Conservation (phyloP, 352 stramenopile species). For the Thalassiosira hispida region DNA sequence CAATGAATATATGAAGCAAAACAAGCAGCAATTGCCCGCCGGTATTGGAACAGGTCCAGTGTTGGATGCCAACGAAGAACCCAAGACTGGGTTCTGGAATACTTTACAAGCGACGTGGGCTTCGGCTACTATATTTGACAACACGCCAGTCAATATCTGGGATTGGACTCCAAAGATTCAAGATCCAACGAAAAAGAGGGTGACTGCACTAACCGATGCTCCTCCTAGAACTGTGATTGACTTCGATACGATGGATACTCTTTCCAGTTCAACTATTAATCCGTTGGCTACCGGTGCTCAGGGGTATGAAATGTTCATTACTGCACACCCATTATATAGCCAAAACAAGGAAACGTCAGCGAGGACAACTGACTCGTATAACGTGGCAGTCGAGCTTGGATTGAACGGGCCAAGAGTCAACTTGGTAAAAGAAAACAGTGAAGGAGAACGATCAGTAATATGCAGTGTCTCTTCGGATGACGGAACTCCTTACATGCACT, state of each 20-base stretch:
- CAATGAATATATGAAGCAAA: background rate
- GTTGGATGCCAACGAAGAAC: slow-evolving; percentile 13
- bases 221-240: slow-evolving; percentile 35
- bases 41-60: slow-evolving; percentile 34
- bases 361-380: slow-evolving; percentile 34
- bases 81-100: slow-evolving; percentile 8
- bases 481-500: slow-evolving; percentile 51
- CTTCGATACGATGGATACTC: slow-evolving; percentile 36
- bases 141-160: slow-evolving; percentile 53
- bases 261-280: slow-evolving; percentile 26
- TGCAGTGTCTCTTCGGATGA: slow-evolving; percentile 12
- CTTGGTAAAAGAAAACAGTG: slow-evolving; percentile 41
- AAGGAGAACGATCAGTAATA: slow-evolving; percentile 24
- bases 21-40: slow-evolving; percentile 12
- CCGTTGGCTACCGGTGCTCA: slow-evolving; percentile 1
- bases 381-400: slow-evolving; percentile 45
- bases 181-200: slow-evolving; percentile 11
- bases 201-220: slow-evolving; percentile 44
- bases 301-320: slow-evolving; percentile 46
- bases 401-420: slow-evolving; percentile 26
- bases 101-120: slow-evolving; percentile 12
- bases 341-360: slow-evolving; percentile 6
- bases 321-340: slow-evolving; percentile 51
- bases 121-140: slow-evolving; percentile 37
- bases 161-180: slow-evolving; percentile 25